Evolutionary conservation across 2,329 filamentous ascomycete species (phyloP).

Genomic region (Cryphonectria radicalis): DNA sequence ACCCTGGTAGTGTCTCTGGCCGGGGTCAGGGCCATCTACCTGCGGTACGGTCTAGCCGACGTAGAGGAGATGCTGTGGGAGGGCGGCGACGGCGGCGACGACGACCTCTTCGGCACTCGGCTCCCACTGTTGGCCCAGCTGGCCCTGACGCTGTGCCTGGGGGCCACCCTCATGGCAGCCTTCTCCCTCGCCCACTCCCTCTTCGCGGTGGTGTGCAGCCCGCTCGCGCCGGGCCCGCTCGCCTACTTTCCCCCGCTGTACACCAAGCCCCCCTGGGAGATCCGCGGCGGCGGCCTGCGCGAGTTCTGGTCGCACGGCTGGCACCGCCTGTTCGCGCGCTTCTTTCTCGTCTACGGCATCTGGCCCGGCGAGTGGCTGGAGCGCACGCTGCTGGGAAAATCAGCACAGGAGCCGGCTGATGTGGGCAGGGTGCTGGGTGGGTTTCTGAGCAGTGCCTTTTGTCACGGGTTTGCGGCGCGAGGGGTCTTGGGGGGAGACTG

Average conservation of each 20-base stretch:
- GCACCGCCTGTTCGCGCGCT: conserved; percentile 48
- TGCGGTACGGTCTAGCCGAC: conserved; percentile 29
- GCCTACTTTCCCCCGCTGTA: conserved; percentile 50
- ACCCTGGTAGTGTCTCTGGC: conserved; percentile 42
- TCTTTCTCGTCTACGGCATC: conserved; percentile 50
- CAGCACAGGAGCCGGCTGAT: conserved; percentile 41
- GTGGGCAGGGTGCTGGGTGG: conserved; percentile 48
- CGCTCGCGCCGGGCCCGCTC: conserved; percentile 45
- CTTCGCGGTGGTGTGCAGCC: conserved; percentile 44
- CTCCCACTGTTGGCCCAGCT: conserved; percentile 41
- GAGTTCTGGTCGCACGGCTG: conserved; percentile 50
- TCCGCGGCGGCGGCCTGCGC: conserved; percentile 41
- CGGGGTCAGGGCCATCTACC: conserved; percentile 41
- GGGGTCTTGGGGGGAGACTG: conserved; percentile 44
- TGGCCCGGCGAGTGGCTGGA: conserved; percentile 50
- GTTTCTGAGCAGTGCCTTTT: conserved; percentile 45
- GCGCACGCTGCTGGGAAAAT: conserved; percentile 43
- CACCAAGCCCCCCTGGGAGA: conserved; percentile 45
- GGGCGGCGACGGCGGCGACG: no score
- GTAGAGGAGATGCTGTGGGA: conserved; percentile 20
- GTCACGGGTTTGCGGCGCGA: conserved; percentile 46
- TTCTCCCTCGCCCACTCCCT: conserved; percentile 47
- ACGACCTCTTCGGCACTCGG: conserved; percentile 40
- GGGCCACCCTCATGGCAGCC: conserved; percentile 47
- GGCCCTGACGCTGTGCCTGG: conserved; percentile 44